Evolutionary conservation across 345 rosid genomes (phyloP), one percentile per base, ranked within the genome.

Genomic region (Fremontodendron californicum): DNA sequence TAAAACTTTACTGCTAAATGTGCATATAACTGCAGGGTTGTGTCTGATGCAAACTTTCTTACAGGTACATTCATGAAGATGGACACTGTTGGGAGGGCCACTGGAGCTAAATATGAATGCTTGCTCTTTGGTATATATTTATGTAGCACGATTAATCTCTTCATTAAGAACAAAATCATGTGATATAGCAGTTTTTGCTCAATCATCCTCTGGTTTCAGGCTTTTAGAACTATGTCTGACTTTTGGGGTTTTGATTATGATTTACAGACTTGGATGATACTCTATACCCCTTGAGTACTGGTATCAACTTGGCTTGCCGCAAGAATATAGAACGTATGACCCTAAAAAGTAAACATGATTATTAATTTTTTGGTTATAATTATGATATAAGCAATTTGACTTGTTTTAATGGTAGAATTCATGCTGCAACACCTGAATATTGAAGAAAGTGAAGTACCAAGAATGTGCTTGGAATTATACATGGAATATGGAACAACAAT

Each of bases 401-500:
- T 35, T 31, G 29, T 69, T 76, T 60, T 75, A 29, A 35, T 29
- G 78, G 86, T 82, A 93, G 98, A 93, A 64, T 93, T 82, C 81
- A 95, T 95, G 99, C 73, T 85, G 89, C 84, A 87, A 19, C 75
- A 86, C 66, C 81, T 93, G 73, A 81, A 84, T 16, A 90, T 95
- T 15, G 91, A 95, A 78, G 96, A 92, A 86, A 90, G 82, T 74
- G 89, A 90, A 82, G 93, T 95, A 4, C 93, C 97, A 31, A 87
- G 91, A 81, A 85, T 95, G 92, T 93, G 98, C 81, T 61, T 93
- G 83, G 98, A 93, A 27, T 86, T 95, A 76, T 95, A 95, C 85
- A 88, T 80, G 81, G 96, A 95, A 78, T 64, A 93, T 81, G 99
- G 98, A 81, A 95, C 99, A 73, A 95, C 99, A 75, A 92, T 95